Conservation (phyloP, 805 yeast species). For the Kluyveromyces wickerhamii region DNA sequence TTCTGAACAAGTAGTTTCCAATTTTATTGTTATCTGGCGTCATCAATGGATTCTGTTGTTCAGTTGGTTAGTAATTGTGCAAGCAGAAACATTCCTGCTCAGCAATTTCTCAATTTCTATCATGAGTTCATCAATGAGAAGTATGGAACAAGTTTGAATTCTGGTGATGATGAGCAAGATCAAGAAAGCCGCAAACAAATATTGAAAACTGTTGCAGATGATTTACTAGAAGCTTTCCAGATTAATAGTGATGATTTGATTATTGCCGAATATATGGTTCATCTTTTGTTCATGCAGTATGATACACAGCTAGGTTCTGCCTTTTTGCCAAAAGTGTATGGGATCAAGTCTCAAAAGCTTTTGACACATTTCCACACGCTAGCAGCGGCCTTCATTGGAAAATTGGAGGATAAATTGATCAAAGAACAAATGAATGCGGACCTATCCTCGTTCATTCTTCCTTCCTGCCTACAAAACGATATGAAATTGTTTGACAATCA, state of each 20-base stretch:
- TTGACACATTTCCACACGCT: constrained; percentile 24
- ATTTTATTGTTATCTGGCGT: too few species aligned
- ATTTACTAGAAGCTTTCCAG: constrained; percentile 16
- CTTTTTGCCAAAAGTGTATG: constrained; percentile 19
- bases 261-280: constrained; percentile 23
- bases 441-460: constrained; percentile 18
- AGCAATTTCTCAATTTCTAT: constrained; percentile 25
- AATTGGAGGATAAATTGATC: constrained; percentile 23
- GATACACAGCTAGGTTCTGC: constrained; percentile 20
- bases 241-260: constrained; percentile 1
- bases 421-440: constrained; percentile 24
- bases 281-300: constrained; percentile 25
- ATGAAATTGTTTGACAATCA: constrained; percentile 11
- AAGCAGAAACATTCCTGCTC: constrained; percentile 20
- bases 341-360: constrained; percentile 11
- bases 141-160: constrained; percentile 9
- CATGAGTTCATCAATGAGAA: constrained; percentile 29
- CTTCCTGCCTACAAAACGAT: constrained; percentile 16
- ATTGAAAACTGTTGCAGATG: constrained; percentile 4
- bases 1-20: too few species aligned
- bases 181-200: constrained; percentile 6
- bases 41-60: constrained; percentile 16
- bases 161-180: constrained; percentile 6
- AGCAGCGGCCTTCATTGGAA: constrained; percentile 19
- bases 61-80: constrained; percentile 24